A percentile compares a stretch with the other conserved stretches of the same genome.
These are phyloP conservation scores for Anisodus tanguticus DNA, from an alignment of 257 asterid species.

Conservation along the genomic window DNA sequence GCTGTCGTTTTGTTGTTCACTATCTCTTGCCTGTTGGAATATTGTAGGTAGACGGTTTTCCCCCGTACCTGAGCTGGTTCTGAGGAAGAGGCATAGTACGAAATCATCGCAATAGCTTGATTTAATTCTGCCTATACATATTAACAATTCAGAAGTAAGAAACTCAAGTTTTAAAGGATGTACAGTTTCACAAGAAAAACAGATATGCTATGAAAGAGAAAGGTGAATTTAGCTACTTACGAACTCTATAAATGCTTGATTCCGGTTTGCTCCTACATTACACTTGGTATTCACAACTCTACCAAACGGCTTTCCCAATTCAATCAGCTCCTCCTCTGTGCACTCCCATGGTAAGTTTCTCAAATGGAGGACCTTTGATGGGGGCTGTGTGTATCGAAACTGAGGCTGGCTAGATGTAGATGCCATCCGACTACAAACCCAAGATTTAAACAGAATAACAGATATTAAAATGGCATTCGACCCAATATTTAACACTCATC, in stretches of 20 bases:
- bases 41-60: slow-evolving; percentile 97
- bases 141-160: slow-evolving; percentile 28
- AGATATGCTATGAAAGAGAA: neutral
- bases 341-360: slow-evolving; percentile 99
- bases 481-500: neutral
- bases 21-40: slow-evolving; percentile 98
- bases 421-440: slow-evolving; percentile 55
- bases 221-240: slow-evolving; percentile 52
- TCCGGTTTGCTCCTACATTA: slow-evolving; percentile 95
- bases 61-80: slow-evolving; percentile 99
- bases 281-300: slow-evolving; percentile 96
- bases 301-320: slow-evolving; percentile 95
- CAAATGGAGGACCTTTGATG: slow-evolving; percentile 96
- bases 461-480: neutral
- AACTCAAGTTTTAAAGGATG: slow-evolving; percentile 17
- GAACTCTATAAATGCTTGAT: slow-evolving; percentile 97
- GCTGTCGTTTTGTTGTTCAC: slow-evolving; percentile 99
- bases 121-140: slow-evolving; percentile 77
- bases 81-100: slow-evolving; percentile 95
- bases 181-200: neutral
- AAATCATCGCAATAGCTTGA: slow-evolving; percentile 98
- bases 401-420: slow-evolving; percentile 96
- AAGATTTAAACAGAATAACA: slow-evolving; percentile 19
- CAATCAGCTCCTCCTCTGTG: slow-evolving; percentile 91
- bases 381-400: slow-evolving; percentile 96